phyloP scores from a whole-genome alignment of 2,329 filamentous ascomycete genomes.

The Reticulascus tulasneorum region DNA sequence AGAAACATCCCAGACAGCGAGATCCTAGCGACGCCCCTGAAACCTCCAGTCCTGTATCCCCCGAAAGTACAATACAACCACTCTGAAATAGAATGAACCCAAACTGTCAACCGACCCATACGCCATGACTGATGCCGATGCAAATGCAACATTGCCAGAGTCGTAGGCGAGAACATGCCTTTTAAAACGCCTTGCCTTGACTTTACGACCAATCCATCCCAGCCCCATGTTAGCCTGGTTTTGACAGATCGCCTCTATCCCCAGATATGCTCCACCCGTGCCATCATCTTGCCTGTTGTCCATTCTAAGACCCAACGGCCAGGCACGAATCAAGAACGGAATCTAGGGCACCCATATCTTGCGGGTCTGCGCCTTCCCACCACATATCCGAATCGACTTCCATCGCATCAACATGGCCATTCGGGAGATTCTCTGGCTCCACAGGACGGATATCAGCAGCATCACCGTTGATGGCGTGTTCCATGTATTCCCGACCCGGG shows the following conservation, averaged over 20 bases:
- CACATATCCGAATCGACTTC: slow-evolving; percentile 52
- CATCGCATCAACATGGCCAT: slow-evolving; percentile 54
- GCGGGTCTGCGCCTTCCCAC: slow-evolving; percentile 57
- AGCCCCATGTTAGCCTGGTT: not conserved
- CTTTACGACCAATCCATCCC: too few relatives aligned
- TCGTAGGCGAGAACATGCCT: not conserved
- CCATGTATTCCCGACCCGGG: slow-evolving; percentile 20
- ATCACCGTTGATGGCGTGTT: slow-evolving; percentile 7
- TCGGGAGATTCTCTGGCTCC: slow-evolving; percentile 33
- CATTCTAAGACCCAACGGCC: slow-evolving; percentile 34
- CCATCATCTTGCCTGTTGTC: not conserved
- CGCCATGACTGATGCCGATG: slow-evolving; percentile 11
- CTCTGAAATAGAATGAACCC: not conserved
- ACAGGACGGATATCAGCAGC: slow-evolving; percentile 27
- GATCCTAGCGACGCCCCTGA: slow-evolving; percentile 1
- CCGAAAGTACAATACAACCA: not conserved
- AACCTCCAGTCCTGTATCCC: slow-evolving; percentile 1
- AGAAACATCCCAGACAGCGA: slow-evolving; percentile 8
- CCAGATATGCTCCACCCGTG: slow-evolving; percentile 7
- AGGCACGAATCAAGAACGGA: slow-evolving; percentile 54
- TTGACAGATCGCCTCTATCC: not conserved
- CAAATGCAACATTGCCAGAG: slow-evolving; percentile 1
- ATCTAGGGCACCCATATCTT: slow-evolving; percentile 51
- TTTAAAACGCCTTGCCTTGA: not conserved
- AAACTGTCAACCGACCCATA: slow-evolving; percentile 1